Evolutionary conservation across 2,329 filamentous ascomycete species (phyloP).

Genomic region (Fusarium verticillioides): DNA sequence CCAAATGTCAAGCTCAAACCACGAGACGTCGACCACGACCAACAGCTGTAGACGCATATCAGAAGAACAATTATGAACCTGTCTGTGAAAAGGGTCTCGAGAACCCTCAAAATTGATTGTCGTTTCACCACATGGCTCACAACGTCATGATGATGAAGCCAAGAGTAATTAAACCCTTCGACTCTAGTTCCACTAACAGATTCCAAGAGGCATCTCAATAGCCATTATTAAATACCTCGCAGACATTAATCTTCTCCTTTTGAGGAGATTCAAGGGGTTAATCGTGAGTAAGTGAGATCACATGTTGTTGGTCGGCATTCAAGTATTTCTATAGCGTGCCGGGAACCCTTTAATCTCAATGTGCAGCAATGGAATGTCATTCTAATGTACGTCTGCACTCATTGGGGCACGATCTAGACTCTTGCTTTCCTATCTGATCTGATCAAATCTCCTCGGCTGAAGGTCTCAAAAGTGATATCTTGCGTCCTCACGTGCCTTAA

Average conservation of each 20-base stretch:
- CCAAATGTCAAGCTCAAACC: constrained; percentile 3
- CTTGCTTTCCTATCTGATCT: constrained; percentile 1
- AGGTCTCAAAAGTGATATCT: background rate
- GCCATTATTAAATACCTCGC: background rate
- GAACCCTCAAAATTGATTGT: background rate
- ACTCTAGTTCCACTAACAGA: background rate
- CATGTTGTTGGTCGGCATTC: constrained; percentile 18
- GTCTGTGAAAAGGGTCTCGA: background rate
- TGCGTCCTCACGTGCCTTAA: constrained; percentile 16
- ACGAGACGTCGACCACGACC: background rate
- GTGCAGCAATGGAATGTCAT: constrained; percentile 27
- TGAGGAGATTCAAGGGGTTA: background rate
- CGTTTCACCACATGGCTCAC: constrained; percentile 17
- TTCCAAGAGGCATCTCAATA: background rate
- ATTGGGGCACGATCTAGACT: background rate
- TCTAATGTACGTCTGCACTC: background rate
- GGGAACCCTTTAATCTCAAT: constrained; percentile 25
- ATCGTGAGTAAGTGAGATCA: background rate
- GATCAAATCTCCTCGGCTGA: constrained; percentile 1
- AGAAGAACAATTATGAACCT: background rate
- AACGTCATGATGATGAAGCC: constrained; percentile 35
- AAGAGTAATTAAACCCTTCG: constrained; percentile 19
- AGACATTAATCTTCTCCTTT: background rate
- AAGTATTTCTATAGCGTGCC: background rate
- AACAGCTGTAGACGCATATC: background rate